A percentile compares a stretch with the other conserved stretches of the same genome.
Conservation (phyloP, 768 basidiomycete species). For the Thelephora ganbajun region DNA sequence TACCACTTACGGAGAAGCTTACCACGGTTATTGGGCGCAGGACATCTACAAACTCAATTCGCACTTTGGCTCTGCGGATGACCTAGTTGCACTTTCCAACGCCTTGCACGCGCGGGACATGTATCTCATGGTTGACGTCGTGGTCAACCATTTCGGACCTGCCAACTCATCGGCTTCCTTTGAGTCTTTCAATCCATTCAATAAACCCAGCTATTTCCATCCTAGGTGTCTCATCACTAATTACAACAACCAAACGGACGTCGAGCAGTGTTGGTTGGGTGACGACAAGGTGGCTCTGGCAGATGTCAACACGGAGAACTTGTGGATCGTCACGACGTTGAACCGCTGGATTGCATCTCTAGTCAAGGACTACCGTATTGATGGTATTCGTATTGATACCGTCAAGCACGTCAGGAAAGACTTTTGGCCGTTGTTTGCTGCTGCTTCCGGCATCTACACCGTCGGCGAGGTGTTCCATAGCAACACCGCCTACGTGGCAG, state of each 20-base stretch:
- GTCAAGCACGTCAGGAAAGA: slow-evolving; percentile 39
- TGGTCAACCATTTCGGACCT: slow-evolving; percentile 45
- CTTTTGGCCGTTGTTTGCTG: slow-evolving; percentile 41
- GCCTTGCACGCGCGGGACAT: slow-evolving; percentile 38
- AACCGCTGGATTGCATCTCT: slow-evolving; percentile 34
- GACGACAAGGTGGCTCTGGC: slow-evolving; percentile 36
- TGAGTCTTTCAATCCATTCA: slow-evolving; percentile 18
- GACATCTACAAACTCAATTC: slow-evolving; percentile 34
- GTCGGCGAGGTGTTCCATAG: slow-evolving; percentile 40
- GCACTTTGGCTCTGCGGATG: slow-evolving; percentile 37
- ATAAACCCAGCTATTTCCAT: slow-evolving; percentile 24
- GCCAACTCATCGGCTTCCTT: slow-evolving; percentile 11
- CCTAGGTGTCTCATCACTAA: slow-evolving; percentile 26
- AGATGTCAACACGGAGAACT: slow-evolving; percentile 42
- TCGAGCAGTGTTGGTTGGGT: slow-evolving; percentile 50
- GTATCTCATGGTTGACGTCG: slow-evolving; percentile 50
- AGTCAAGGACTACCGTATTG: slow-evolving; percentile 32
- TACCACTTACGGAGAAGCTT: slow-evolving; percentile 39
- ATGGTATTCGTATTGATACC: slow-evolving; percentile 46
- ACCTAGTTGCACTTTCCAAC: slow-evolving; percentile 33
- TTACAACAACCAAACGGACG: slow-evolving; percentile 30
- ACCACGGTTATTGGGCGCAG: slow-evolving; percentile 44
- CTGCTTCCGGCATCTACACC: slow-evolving; percentile 34
- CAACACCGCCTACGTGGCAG: slow-evolving; percentile 23
- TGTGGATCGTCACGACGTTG: slow-evolving; percentile 25